Evolutionary conservation across 1,139 yeast species (phyloP).

Genomic region (Debaryomyces fabryi): DNA sequence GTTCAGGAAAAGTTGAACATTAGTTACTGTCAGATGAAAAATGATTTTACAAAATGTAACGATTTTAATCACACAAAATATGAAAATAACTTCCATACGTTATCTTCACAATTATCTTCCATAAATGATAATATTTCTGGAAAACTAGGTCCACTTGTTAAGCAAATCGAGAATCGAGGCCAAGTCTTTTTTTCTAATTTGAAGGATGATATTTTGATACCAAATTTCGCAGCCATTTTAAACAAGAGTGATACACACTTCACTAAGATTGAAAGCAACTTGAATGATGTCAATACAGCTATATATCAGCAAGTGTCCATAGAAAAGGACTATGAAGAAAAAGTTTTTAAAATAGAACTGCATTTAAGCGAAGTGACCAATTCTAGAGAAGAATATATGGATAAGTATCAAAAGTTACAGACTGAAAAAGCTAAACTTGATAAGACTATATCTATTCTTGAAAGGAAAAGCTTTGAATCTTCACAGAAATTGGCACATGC

Average conservation of each 20-base stretch:
- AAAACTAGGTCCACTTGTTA: background rate
- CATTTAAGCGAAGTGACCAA: background rate
- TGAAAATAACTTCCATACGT: background rate
- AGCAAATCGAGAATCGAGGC: background rate
- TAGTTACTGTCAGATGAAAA: background rate
- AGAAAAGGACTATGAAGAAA: background rate
- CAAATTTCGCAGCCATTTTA: constrained; percentile 6
- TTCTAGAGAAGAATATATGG: background rate
- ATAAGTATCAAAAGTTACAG: background rate
- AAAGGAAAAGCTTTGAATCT: background rate
- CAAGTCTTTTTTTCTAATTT: background rate
- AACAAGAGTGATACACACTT: background rate
- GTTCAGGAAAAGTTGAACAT: background rate
- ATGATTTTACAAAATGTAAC: background rate
- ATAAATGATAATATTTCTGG: background rate
- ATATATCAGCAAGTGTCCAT: background rate
- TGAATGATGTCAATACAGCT: background rate
- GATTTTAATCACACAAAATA: background rate
- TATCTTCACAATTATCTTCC: background rate
- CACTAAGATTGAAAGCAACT: background rate
- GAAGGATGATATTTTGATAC: constrained; percentile 2
- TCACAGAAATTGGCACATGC: background rate
- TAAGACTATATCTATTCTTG: background rate
- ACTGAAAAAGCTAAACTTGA: background rate
- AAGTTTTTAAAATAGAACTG: background rate